Percentiles rank a stretch among this genome's conserved stretches.
Evolutionary conservation across 257 asterid genomes (phyloP).

Genomic region (Eustoma russellianum): DNA sequence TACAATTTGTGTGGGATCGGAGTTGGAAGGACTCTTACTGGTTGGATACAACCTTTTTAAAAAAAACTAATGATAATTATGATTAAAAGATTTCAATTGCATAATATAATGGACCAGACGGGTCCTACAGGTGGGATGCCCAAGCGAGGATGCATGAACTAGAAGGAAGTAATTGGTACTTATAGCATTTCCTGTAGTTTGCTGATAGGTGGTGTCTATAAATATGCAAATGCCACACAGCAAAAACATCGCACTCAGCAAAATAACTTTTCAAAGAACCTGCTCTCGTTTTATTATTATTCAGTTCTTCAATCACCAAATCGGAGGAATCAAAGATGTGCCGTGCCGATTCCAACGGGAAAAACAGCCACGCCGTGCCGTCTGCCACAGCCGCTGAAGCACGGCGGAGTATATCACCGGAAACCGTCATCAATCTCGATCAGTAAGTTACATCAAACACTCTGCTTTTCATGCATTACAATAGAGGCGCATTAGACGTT

Average conservation of each 20-base stretch:
- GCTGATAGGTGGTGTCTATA: background rate
- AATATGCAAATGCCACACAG: background rate
- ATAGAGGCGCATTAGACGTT: background rate
- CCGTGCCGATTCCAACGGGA: slow-evolving; percentile 22
- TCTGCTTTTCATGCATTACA: too few relatives aligned
- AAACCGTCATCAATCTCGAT: slow-evolving; percentile 40
- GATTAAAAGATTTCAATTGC: too few relatives aligned
- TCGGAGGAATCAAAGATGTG: slow-evolving; percentile 22
- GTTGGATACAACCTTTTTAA: too few relatives aligned
- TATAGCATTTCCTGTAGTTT: too few relatives aligned
- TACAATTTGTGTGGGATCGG: too few relatives aligned
- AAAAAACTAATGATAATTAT: too few relatives aligned
- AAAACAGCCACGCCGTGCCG: slow-evolving; percentile 10
- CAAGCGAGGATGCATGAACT: too few relatives aligned
- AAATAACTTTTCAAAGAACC: background rate
- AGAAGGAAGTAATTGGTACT: too few relatives aligned
- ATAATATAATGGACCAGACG: too few relatives aligned
- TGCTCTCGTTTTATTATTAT: background rate
- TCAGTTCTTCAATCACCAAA: background rate
- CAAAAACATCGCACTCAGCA: slow-evolving; percentile 3
- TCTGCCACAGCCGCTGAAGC: slow-evolving; percentile 10
- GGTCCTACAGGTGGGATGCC: too few relatives aligned
- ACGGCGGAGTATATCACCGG: slow-evolving; percentile 3
- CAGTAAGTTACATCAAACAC: slow-evolving; percentile 32
- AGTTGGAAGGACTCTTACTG: too few relatives aligned